These are phyloP conservation scores for Hygrophorus pudorinus DNA, from an alignment of 768 basidiomycete genomes.

Conservation along the genomic window DNA sequence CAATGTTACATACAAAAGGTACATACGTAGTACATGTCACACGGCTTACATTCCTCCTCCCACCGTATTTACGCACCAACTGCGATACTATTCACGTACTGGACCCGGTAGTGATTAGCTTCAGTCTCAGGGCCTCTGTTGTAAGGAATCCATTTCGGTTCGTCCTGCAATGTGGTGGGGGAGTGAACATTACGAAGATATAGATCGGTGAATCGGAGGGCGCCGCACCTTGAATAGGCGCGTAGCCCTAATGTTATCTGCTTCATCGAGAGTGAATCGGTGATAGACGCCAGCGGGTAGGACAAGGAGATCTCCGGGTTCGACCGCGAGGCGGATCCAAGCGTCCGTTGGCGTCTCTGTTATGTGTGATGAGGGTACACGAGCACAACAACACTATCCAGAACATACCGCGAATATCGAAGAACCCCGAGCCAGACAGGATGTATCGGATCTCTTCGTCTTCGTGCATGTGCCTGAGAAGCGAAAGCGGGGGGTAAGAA, in stretches of 20 bases:
- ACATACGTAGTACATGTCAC: too few species aligned
- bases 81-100: constrained; percentile 45
- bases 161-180: constrained; percentile 46
- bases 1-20: too few species aligned
- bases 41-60: too few species aligned
- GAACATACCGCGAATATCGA: constrained; percentile 74
- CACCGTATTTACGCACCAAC: constrained; percentile 8
- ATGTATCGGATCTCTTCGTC: constrained; percentile 94
- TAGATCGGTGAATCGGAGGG: neutral
- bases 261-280: constrained; percentile 82
- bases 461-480: constrained; percentile 78
- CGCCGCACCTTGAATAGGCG: constrained; percentile 73
- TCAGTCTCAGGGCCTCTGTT: constrained; percentile 58
- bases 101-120: constrained; percentile 46
- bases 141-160: constrained; percentile 83
- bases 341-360: constrained; percentile 53
- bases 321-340: constrained; percentile 77
- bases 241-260: constrained; percentile 64
- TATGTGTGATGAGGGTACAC: neutral
- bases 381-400: neutral
- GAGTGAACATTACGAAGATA: neutral
- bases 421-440: constrained; percentile 80
- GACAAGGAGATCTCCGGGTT: constrained; percentile 75
- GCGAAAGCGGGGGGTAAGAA: neutral
- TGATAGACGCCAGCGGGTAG: constrained; percentile 91